Evolutionary conservation across 805 yeast genomes (phyloP), one percentile per base, ranked within the genome.

Genomic region (Ogataea kodamae): DNA sequence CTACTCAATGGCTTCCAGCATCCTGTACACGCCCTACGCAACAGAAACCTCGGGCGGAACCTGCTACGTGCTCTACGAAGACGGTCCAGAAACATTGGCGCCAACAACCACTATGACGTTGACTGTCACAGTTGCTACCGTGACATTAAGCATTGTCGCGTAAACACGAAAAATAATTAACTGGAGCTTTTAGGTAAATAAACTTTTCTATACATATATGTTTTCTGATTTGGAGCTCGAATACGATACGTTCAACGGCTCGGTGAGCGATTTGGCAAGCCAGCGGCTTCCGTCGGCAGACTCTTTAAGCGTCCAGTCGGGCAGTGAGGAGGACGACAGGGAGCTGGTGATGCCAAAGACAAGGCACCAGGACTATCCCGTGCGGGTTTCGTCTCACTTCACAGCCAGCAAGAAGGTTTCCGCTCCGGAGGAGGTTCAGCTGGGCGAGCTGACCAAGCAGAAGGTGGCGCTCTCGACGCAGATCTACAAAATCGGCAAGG

Each of bases 31-130:
- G 10, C 48, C 66, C 6, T 61, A 57, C 41, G 46, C 52, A 17
- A 61, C 66, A 2, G 55, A 49, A 23, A 45, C 50, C 6, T 35
- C 38, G 2, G 49, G 39, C 24, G 65, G 66, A 7, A 57, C 59
- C 1, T 61, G 66, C 40, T 55, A 46, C 36, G 56, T 62, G 10
- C 56, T 54, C 50, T 62, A 61, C 35, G 67, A 61, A 4, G 62
- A 59, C 32, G 62, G 50, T 7, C 9, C 21, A 22, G 50, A 45
- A 17, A 19, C 29, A 13, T 35, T 39, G 13, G 37, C 37, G 10
- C 59, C 62, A 20, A 50, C 46, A 33, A 59, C 65, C 12, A 60
- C 65, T 3, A 43, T 52, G 21, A 60, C 65, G n/a, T 18, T 58
- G 17, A 58, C 62, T 18, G 47, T 51, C 24, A 46, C 52, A 9